phyloP scores from a whole-genome alignment of 2,329 filamentous ascomycete species.

The Dactylella cylindrospora region DNA sequence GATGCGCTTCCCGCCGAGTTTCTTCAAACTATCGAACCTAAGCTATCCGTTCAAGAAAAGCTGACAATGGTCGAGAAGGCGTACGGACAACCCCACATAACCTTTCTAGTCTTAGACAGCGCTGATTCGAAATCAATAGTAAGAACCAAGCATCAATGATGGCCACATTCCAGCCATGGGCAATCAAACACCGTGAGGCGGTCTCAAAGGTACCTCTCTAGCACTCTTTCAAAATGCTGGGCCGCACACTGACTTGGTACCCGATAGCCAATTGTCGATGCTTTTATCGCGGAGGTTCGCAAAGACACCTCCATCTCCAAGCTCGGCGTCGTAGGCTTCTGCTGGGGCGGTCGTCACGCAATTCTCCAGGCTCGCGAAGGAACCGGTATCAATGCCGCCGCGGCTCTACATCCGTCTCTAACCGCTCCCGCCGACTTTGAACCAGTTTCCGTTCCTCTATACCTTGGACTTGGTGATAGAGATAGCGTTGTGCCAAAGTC shows the following conservation, averaged over 20 bases:
- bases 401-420: constrained; percentile 30
- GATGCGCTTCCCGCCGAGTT: constrained; percentile 30
- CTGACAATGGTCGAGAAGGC: constrained; percentile 27
- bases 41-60: constrained; percentile 20
- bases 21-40: constrained; percentile 28
- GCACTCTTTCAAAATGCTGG: not conserved
- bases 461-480: constrained; percentile 27
- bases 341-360: constrained; percentile 39
- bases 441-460: constrained; percentile 19
- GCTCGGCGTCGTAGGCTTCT: constrained; percentile 32
- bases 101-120: not conserved
- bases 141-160: constrained; percentile 21
- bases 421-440: constrained; percentile 20
- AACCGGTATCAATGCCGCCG: constrained; percentile 23
- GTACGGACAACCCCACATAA: not conserved
- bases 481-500: constrained; percentile 28
- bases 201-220: constrained; percentile 26
- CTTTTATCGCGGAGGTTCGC: constrained; percentile 17
- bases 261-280: constrained; percentile 4
- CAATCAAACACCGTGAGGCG: constrained; percentile 26
- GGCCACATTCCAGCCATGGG: constrained; percentile 23
- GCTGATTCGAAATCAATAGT: constrained; percentile 6
- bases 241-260: not conserved
- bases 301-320: constrained; percentile 25
- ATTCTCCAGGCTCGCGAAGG: constrained; percentile 27